Percentiles rank a stretch among this genome's conserved stretches.
Evolutionary conservation across 768 basidiomycete species (phyloP).

Genomic region (Clathrus columnatus): DNA sequence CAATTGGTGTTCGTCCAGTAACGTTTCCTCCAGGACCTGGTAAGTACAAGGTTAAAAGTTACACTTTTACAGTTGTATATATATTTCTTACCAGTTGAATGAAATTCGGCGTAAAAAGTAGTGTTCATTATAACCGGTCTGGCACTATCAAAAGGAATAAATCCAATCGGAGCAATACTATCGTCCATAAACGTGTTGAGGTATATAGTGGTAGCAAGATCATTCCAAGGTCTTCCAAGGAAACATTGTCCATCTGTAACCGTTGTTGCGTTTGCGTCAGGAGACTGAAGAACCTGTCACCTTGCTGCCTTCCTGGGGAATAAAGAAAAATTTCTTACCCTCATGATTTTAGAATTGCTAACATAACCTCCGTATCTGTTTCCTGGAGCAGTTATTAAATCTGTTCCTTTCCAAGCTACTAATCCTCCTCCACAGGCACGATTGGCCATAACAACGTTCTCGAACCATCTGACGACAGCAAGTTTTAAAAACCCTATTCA

Average conservation of each 20-base stretch:
- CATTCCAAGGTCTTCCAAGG: slow-evolving; percentile 62
- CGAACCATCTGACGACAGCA: slow-evolving; percentile 41
- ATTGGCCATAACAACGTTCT: slow-evolving; percentile 48
- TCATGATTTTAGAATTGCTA: slow-evolving; percentile 43
- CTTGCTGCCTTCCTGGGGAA: neutral
- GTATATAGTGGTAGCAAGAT: slow-evolving; percentile 45
- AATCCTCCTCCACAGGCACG: slow-evolving; percentile 59
- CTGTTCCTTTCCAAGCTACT: slow-evolving; percentile 55
- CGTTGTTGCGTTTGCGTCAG: slow-evolving; percentile 45
- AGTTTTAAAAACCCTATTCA: neutral
- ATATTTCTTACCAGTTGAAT: slow-evolving; percentile 35
- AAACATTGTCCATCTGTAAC: slow-evolving; percentile 38
- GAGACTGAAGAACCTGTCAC: slow-evolving; percentile 34
- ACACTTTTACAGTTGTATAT: neutral
- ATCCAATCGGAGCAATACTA: slow-evolving; percentile 42
- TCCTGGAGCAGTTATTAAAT: slow-evolving; percentile 39
- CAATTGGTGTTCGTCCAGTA: slow-evolving; percentile 33
- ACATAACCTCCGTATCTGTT: slow-evolving; percentile 53
- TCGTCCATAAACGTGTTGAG: slow-evolving; percentile 51
- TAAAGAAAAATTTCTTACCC: slow-evolving; percentile 28
- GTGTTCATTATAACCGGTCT: slow-evolving; percentile 42
- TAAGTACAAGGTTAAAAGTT: neutral
- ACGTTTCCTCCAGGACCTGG: slow-evolving; percentile 48
- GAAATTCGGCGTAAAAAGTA: slow-evolving; percentile 50
- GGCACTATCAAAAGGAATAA: slow-evolving; percentile 36